Conservation (phyloP, 805 yeast species). For the Kluyveromyces starmeri region DNA sequence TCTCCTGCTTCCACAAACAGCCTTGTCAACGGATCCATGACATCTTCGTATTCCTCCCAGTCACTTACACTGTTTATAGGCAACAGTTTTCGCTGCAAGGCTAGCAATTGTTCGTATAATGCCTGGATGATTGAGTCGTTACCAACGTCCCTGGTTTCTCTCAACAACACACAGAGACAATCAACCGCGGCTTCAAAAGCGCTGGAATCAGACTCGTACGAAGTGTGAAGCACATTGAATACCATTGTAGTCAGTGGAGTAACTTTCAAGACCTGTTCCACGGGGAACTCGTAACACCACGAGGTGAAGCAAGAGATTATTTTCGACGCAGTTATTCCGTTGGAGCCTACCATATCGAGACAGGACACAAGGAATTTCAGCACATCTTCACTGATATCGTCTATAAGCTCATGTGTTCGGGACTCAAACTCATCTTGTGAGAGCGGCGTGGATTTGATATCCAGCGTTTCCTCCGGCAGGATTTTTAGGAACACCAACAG, state of each 20-base stretch:
- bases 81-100: constrained; percentile 44
- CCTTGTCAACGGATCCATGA: constrained; percentile 61
- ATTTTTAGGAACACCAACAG: constrained; percentile 76
- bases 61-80: constrained; percentile 13
- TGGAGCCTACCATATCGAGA: constrained; percentile 12
- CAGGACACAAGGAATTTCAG: constrained; percentile 51
- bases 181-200: constrained; percentile 81
- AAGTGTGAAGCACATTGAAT: constrained; percentile 49
- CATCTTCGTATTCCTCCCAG: constrained; percentile 49
- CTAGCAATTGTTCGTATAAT: constrained; percentile 59
- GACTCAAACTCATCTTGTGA: constrained; percentile 69
- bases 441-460: constrained; percentile 65
- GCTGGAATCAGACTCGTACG: constrained; percentile 29
- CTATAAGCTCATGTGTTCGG: constrained; percentile 56
- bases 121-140: constrained; percentile 53
- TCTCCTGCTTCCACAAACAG: constrained; percentile 89
- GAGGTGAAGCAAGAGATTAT: constrained; percentile 72
- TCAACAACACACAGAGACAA: constrained; percentile 70
- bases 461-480: constrained; percentile 84
- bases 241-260: constrained; percentile 60
- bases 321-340: constrained; percentile 21
- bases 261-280: constrained; percentile 55
- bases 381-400: constrained; percentile 59
- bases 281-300: constrained; percentile 84
- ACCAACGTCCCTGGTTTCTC: constrained; percentile 74